A percentile compares a stretch with the other conserved stretches of the same genome.
These are phyloP conservation scores for Grosmannia huntii DNA, from an alignment of 2,329 filamentous ascomycete species.

Conservation along the genomic window DNA sequence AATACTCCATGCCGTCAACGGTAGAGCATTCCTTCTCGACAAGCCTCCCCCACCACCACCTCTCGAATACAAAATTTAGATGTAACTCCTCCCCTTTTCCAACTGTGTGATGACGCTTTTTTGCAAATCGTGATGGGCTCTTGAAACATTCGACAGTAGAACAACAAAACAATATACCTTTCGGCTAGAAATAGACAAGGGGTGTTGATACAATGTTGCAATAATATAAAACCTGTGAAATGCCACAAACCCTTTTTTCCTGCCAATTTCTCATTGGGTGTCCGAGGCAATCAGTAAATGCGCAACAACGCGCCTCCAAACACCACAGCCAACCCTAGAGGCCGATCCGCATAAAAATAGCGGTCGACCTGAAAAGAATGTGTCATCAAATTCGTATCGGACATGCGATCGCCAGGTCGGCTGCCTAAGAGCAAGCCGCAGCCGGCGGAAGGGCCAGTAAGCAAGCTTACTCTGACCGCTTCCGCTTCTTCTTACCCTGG, in stretches of 20 bases:
- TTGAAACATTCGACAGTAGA: not conserved
- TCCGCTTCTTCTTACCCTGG: conserved; percentile 62
- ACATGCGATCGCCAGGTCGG: conserved; percentile 19
- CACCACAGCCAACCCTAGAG: conserved; percentile 14
- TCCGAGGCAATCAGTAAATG: not conserved
- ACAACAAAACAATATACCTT: not conserved
- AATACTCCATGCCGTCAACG: not conserved
- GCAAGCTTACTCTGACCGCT: conserved; percentile 49
- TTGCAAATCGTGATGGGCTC: not conserved
- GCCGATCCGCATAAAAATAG: conserved; percentile 15
- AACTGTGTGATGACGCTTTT: conserved; percentile 1
- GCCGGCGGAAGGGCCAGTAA: not conserved
- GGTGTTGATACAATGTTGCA: not conserved
- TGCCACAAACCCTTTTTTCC: conserved; percentile 5
- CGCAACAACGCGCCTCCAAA: conserved; percentile 7
- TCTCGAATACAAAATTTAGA: not conserved
- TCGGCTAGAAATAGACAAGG: not conserved
- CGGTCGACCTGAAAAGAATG: conserved; percentile 21
- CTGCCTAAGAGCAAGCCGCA: not conserved
- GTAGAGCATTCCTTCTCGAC: not conserved
- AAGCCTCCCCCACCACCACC: not conserved
- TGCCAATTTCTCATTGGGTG: not conserved
- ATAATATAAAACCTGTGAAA: conserved; percentile 2
- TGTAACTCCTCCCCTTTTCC: not conserved
- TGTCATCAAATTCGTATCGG: conserved; percentile 27